Conservation (phyloP, 2,329 filamentous ascomycete species). For the Chrysoporthe cubensis region DNA sequence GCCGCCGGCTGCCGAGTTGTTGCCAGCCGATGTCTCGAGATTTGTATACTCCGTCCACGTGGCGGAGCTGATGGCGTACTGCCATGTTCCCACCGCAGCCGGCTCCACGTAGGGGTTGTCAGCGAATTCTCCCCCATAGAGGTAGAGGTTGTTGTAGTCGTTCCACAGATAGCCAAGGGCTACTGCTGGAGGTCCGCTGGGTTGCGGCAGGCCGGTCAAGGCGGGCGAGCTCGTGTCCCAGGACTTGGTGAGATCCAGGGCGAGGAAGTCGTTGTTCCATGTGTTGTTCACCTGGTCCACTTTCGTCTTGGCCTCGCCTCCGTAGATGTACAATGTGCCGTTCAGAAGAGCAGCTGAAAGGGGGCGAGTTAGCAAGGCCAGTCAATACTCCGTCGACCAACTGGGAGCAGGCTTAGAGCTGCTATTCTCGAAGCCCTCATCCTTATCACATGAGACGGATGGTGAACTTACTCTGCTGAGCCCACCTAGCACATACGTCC, state of each 20-base stretch:
- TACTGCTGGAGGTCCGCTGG: slow-evolving; percentile 67
- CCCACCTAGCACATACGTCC: slow-evolving; percentile 67
- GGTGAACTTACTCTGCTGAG: slow-evolving; percentile 58
- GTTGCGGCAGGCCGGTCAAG: slow-evolving; percentile 58
- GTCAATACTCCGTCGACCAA: background rate
- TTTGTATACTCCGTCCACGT: slow-evolving; percentile 66
- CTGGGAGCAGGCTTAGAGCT: background rate
- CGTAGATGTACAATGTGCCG: slow-evolving; percentile 77
- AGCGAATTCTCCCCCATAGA: slow-evolving; percentile 77
- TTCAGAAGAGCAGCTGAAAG: slow-evolving; percentile 67
- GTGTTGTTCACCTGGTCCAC: slow-evolving; percentile 63
- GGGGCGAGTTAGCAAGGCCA: background rate
- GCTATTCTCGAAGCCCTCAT: background rate
- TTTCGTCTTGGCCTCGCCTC: slow-evolving; percentile 65
- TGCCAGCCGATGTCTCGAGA: slow-evolving; percentile 66
- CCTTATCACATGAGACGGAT: background rate
- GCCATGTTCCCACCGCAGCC: slow-evolving; percentile 66
- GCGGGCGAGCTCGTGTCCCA: slow-evolving; percentile 70
- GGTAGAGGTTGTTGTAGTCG: slow-evolving; percentile 68
- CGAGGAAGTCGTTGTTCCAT: slow-evolving; percentile 78
- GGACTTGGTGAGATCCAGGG: slow-evolving; percentile 72
- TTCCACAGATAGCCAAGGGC: slow-evolving; percentile 78
- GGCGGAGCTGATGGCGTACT: slow-evolving; percentile 64
- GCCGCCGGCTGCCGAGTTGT: slow-evolving; percentile 60
- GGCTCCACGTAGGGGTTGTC: slow-evolving; percentile 63